A percentile compares a stretch with the other conserved stretches of the same genome.
These are phyloP conservation scores for Ceratonia siliqua DNA, from an alignment of 306 rosid species.

Conservation along the genomic window DNA sequence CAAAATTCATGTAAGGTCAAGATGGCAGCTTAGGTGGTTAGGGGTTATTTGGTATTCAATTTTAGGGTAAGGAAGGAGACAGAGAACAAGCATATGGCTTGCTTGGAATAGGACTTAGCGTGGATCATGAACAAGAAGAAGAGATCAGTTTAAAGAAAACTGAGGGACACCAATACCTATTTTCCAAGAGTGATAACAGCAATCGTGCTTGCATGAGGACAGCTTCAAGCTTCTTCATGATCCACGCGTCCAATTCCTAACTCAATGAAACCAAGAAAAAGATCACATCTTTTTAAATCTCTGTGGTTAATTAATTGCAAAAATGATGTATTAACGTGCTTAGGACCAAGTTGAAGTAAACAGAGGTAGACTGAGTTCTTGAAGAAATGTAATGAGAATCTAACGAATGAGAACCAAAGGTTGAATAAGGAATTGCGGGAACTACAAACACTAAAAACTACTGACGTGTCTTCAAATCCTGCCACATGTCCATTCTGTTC, in stretches of 20 bases:
- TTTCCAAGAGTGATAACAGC: constrained; percentile 40
- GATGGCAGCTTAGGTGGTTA: no score
- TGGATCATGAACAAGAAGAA: constrained; percentile 4
- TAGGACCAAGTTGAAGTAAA: constrained; percentile 90
- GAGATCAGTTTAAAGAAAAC: constrained; percentile 16
- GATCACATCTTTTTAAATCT: no score
- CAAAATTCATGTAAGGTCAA: no score
- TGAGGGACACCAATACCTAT: constrained; percentile 1
- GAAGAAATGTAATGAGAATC: constrained; percentile 69
- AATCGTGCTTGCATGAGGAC: constrained; percentile 61
- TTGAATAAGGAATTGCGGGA: constrained; percentile 76
- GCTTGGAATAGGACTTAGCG: no score
- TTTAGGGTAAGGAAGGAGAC: no score
- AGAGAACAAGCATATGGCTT: no score
- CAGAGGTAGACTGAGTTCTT: constrained; percentile 75
- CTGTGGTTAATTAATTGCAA: not conserved
- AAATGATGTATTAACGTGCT: no score
- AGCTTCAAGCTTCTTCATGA: constrained; percentile 51
- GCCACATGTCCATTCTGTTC: no score
- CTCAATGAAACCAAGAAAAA: not conserved
- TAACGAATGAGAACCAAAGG: constrained; percentile 65
- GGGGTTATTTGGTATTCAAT: no score
- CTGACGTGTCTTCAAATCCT: no score
- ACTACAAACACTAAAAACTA: constrained; percentile 48
- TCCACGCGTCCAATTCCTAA: not conserved